Base-by-base conservation (phyloP, 208 protist species). In the Leishmania turanica region DNA sequence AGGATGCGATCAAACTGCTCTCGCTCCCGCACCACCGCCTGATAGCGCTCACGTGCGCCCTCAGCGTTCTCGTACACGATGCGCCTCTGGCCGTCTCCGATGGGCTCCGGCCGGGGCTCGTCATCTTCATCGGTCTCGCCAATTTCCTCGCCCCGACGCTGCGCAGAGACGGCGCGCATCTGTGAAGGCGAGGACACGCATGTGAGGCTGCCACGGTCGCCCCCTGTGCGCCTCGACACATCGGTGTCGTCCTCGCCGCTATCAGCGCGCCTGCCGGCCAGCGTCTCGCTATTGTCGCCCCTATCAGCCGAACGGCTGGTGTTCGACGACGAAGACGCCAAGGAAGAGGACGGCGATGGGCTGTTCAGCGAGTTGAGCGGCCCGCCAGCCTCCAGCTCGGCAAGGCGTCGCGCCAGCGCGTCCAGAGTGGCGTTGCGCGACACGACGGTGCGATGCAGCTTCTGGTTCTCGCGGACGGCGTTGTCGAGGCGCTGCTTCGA, bases 31-130 rank as follows among this genome's bases (percentile, higher is more conserved):
- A 91, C 78, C 45, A 88, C 89, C 8, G 82, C 87, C 53, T 87
- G 49, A 72, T 89, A 91, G 74, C 89, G 89, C 85, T 93, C 89
- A 69, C 89, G 84, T 37, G 84, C 82, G 24, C 89, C 91, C n/a
- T 93, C 91, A 4, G 89, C 82, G 71, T 82, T 91, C 64, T 90
- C 86, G 54, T 88, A 83, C 58, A 90, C 88, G 56, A 92, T 69
- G 51, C 82, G 77, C 73, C 24, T 45, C 62, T 82, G 72, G 75
- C 65, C 72, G 27, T 77, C 81, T 47, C 83, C 75, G 37, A 72
- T 75, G 19, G 65, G 42, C 66, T 78, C 65, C 74, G 47, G 9
- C 21, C 70, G 42, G 5, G 3, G 15, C 24, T 80, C 80, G 6
- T 80, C 70, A 21, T 85, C 83, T 0, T 66, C 53, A 17, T 66